These are phyloP conservation scores for Zhuliangozyma parablackwelliae DNA, from an alignment of 1,139 yeast species.

Conservation along the genomic window DNA sequence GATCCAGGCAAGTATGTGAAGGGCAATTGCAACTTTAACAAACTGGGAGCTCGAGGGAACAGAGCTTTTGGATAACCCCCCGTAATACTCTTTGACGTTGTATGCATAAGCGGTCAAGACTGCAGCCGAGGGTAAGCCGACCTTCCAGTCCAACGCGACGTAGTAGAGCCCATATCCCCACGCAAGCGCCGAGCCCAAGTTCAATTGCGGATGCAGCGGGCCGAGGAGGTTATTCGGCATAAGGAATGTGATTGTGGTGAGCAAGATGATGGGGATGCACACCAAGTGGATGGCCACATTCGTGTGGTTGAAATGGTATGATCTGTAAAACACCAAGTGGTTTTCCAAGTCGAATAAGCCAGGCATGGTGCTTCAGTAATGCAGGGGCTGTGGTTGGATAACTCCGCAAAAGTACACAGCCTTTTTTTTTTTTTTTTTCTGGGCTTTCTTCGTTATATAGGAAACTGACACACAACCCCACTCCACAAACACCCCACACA, in stretches of 20 bases:
- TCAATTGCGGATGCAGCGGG: conserved; percentile 28
- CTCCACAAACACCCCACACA: too few relatives aligned
- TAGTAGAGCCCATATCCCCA: conserved; percentile 40
- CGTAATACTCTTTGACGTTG: conserved; percentile 26
- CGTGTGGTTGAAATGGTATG: conserved; percentile 65
- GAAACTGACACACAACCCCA: too few relatives aligned
- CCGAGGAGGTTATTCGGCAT: conserved; percentile 18
- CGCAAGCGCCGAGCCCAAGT: conserved; percentile 34
- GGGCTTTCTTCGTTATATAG: too few relatives aligned
- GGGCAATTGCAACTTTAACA: conserved; percentile 23
- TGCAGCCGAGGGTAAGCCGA: conserved; percentile 36
- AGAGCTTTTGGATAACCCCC: conserved; percentile 13
- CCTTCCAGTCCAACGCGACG: conserved; percentile 34
- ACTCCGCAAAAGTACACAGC: too few relatives aligned
- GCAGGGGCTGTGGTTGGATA: too few relatives aligned
- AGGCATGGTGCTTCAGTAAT: conserved; percentile 13
- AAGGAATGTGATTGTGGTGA: conserved; percentile 46
- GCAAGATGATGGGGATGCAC: conserved; percentile 76
- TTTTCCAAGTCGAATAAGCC: conserved; percentile 49
- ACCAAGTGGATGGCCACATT: conserved; percentile 75
- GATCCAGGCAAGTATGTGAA: conserved; percentile 64
- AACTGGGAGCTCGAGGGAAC: conserved; percentile 22
- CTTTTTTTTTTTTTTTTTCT: too few relatives aligned
- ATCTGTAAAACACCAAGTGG: conserved; percentile 78
- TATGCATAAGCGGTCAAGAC: conserved; percentile 39